Conservation (phyloP, 2,329 filamentous ascomycete genomes). For the Ilyonectria sp. region DNA sequence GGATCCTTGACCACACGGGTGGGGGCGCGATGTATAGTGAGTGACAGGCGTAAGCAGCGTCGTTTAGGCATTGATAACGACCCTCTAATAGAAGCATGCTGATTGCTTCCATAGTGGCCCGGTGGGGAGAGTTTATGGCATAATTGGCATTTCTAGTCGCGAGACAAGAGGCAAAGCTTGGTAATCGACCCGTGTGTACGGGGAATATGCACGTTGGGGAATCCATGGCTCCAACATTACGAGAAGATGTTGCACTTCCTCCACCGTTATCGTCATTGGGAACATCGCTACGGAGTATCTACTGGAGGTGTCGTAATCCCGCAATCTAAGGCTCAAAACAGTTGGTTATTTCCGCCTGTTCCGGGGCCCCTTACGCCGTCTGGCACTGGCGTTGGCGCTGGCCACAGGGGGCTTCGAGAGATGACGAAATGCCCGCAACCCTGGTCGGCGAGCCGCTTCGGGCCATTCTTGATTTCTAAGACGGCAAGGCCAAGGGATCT, state of each 20-base stretch:
- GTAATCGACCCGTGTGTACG: constrained; percentile 3
- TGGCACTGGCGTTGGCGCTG: not conserved
- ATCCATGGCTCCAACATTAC: constrained; percentile 12
- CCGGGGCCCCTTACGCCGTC: constrained; percentile 14
- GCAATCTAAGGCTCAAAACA: constrained; percentile 9
- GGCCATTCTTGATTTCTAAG: constrained; percentile 23
- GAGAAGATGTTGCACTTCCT: not conserved
- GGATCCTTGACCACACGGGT: constrained; percentile 2
- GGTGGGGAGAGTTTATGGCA: constrained; percentile 3
- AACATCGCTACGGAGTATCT: not conserved
- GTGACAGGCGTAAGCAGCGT: not conserved
- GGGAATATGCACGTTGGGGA: not conserved
- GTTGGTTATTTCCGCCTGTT: constrained; percentile 31
- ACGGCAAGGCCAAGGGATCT: not conserved
- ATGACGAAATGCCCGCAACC: constrained; percentile 7
- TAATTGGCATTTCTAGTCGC: not conserved
- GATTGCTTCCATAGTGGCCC: not conserved
- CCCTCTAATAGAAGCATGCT: constrained; percentile 14
- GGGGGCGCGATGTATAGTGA: not conserved
- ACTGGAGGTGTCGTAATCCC: not conserved
- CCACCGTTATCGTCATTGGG: constrained; percentile 1
- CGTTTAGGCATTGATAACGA: constrained; percentile 15
- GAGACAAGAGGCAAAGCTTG: not conserved
- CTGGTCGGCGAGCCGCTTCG: not conserved
- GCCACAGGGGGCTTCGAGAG: not conserved